Conservation (phyloP, 345 rosid species). For the Aegle marmelos region DNA sequence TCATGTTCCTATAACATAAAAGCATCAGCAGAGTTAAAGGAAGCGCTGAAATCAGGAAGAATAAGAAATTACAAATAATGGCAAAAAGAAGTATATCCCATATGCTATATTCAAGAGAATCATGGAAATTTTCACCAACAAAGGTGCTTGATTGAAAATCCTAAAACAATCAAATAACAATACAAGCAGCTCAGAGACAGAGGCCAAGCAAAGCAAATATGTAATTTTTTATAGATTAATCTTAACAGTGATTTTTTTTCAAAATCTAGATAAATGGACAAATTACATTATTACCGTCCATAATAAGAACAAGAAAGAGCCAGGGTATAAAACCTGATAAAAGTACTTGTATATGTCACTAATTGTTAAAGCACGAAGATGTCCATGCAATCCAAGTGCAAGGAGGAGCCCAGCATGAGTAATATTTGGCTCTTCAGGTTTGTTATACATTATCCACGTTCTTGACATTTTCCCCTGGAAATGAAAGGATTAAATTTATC, state of each 20-base stretch:
- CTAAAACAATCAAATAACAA: neutral
- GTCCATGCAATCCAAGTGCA: constrained; percentile 94
- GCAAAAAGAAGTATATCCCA: neutral
- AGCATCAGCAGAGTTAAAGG: constrained; percentile 19
- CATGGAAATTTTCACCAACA: neutral
- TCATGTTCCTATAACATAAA: constrained; percentile 69
- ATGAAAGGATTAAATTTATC: constrained; percentile 11
- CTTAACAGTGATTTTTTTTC: neutral
- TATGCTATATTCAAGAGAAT: neutral
- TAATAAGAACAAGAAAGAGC: constrained; percentile 5
- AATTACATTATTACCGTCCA: constrained; percentile 2
- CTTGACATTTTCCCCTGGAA: constrained; percentile 94
- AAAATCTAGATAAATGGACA: neutral
- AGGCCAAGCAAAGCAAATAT: neutral
- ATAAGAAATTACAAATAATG: neutral
- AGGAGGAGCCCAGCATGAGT: constrained; percentile 93
- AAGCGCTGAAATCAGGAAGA: constrained; percentile 12
- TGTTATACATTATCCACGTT: constrained; percentile 92
- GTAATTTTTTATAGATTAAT: neutral
- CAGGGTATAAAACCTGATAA: constrained; percentile 57
- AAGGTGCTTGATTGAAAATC: neutral
- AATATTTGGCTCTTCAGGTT: constrained; percentile 82
- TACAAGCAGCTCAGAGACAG: neutral
- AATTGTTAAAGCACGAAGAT: constrained; percentile 67
- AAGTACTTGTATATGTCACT: constrained; percentile 84